Conservation (phyloP, 2,329 filamentous ascomycete genomes). For the Aspergillus floridensis region DNA sequence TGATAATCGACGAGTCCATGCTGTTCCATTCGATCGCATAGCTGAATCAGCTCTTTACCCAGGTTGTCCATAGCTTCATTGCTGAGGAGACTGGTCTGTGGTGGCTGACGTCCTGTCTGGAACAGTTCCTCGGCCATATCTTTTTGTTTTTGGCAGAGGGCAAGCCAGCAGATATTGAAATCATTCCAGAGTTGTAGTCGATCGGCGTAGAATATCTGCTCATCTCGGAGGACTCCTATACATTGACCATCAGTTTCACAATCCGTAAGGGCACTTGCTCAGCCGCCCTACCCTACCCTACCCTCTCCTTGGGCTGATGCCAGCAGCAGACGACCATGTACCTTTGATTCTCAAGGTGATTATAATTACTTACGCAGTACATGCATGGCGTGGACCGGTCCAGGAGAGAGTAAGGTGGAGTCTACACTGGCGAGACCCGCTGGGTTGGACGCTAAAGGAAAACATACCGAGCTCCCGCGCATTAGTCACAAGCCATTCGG, state of each 20-base stretch:
- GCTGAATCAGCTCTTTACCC: slow-evolving; percentile 74
- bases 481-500: slow-evolving; percentile 65
- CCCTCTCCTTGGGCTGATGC: neutral
- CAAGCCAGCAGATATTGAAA: slow-evolving; percentile 91
- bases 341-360: neutral
- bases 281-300: neutral
- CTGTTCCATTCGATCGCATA: slow-evolving; percentile 84
- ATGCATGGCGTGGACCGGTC: slow-evolving; percentile 1
- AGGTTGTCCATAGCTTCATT: slow-evolving; percentile 70
- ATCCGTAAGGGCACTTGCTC: neutral
- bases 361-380: neutral
- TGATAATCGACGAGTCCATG: slow-evolving; percentile 97
- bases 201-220: slow-evolving; percentile 70
- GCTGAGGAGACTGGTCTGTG: slow-evolving; percentile 62
- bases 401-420: neutral
- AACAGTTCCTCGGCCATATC: slow-evolving; percentile 64
- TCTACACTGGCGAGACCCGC: slow-evolving; percentile 1
- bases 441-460: slow-evolving; percentile 26
- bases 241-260: slow-evolving; percentile 9
- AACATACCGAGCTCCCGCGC: slow-evolving; percentile 65
- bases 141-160: slow-evolving; percentile 77
- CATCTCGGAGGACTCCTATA: slow-evolving; percentile 78
- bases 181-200: slow-evolving; percentile 86
- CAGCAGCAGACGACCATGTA: neutral
- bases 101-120: slow-evolving; percentile 56